phyloP scores from a whole-genome alignment of 345 rosid genomes.

The Citrus unshiu region DNA sequence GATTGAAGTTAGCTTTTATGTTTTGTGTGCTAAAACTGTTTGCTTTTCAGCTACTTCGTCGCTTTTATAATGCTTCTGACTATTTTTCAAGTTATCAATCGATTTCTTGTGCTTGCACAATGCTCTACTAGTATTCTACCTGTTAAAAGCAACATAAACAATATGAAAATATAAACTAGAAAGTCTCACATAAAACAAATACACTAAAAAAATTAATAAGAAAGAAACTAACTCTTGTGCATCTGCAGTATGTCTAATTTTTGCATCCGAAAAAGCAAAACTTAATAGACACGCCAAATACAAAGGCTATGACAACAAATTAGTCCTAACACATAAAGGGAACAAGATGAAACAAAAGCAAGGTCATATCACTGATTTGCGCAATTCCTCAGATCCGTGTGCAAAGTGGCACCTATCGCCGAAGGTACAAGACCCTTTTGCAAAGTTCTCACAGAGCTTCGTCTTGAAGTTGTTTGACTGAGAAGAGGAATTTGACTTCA shows the following conservation, averaged over 20 bases:
- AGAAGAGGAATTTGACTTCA: conserved; percentile 27
- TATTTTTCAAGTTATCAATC: background rate
- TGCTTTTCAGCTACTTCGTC: background rate
- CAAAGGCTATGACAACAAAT: conserved; percentile 10
- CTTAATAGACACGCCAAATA: conserved; percentile 3
- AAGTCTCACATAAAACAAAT: background rate
- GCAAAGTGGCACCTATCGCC: conserved; percentile 95
- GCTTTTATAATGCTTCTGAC: background rate
- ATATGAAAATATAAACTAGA: background rate
- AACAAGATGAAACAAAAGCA: background rate
- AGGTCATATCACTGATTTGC: conserved; percentile 36
- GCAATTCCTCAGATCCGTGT: conserved; percentile 75
- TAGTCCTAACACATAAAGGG: background rate
- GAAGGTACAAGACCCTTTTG: conserved; percentile 75
- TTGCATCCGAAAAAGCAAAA: background rate
- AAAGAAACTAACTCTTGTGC: background rate
- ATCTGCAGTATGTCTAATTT: background rate
- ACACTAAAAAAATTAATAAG: background rate
- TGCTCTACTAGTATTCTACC: background rate
- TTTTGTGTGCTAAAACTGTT: background rate
- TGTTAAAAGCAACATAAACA: background rate
- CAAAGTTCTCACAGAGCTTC: conserved; percentile 69
- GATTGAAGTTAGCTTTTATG: background rate
- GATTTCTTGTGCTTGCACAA: background rate
- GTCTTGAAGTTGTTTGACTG: conserved; percentile 68